Evolutionary conservation across 2,329 filamentous ascomycete species (phyloP).

Genomic region (Pyrenochaeta sp.): DNA sequence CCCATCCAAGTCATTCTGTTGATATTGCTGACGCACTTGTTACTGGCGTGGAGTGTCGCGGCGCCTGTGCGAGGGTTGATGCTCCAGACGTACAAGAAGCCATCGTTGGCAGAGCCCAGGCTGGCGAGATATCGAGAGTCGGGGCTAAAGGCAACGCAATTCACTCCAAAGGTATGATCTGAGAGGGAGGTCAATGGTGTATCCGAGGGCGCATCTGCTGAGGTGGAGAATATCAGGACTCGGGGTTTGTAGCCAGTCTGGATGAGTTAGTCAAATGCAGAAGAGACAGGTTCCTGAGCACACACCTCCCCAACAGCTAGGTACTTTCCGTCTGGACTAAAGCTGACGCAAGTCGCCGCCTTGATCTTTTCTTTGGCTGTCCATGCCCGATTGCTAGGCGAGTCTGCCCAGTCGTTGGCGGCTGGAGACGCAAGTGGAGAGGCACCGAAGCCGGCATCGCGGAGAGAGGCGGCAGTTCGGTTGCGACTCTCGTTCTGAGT

Average conservation of each 20-base stretch:
- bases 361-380: conserved; percentile 93
- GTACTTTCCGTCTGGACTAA: conserved; percentile 86
- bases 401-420: conserved; percentile 64
- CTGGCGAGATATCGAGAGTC: conserved; percentile 89
- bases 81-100: conserved; percentile 90
- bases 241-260: conserved; percentile 89
- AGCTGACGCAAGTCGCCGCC: conserved; percentile 86
- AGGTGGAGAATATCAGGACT: conserved; percentile 86
- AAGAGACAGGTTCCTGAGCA: too few species aligned
- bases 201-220: conserved; percentile 77
- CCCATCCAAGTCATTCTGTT: conserved; percentile 92
- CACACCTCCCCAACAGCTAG: conserved; percentile 85
- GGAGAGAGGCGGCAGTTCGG: conserved; percentile 64
- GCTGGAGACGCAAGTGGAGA: conserved; percentile 55
- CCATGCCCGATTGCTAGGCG: conserved; percentile 72
- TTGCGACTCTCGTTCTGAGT: conserved; percentile 61
- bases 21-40: conserved; percentile 89
- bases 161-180: conserved; percentile 90
- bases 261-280: conserved; percentile 34
- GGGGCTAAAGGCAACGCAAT: conserved; percentile 85
- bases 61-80: conserved; percentile 83
- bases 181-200: conserved; percentile 82
- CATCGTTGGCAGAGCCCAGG: conserved; percentile 87
- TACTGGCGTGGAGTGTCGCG: conserved; percentile 81
- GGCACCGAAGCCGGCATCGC: conserved; percentile 56